Evolutionary conservation across 768 basidiomycete genomes (phyloP), one percentile per base, ranked within the genome.

Genomic region (Rhodotorula diobovata): DNA sequence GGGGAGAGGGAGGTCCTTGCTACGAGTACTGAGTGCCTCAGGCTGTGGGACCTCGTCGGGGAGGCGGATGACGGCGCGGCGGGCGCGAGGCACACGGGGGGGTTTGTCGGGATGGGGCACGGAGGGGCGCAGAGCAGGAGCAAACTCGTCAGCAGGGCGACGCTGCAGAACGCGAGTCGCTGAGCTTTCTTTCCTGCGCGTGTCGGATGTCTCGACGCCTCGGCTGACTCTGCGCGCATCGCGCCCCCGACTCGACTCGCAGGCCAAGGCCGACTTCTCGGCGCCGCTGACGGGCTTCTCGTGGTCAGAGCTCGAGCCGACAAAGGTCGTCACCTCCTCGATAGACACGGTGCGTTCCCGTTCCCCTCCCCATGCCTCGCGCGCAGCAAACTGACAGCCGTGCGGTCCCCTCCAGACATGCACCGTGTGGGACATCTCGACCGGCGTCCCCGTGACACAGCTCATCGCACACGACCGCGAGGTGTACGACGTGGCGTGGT

Each of bases 401-500:
- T 39, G 39, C 39, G 9, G 9, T 39, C 9, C 39, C 39, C 39
- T 39, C n/a, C 70, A 75, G 72, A 79, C 78, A n/a, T 98, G 95
- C 80, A 98, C 96, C 3, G 90, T 98, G 34, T 99, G 96, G 96
- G 96, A 99, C 81, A 91, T 99, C 79, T 90, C 95, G 77, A 91
- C 91, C 8, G 86, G 88, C 35, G 88, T 90, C 14, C 95, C 96
- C 35, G 87, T 98, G 79, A 99, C 96, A 6, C 96, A 98, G 80
- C 87, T 99, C 70, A 80, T 80, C 62, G 93, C 95, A 0, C 95
- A 96, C 81, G 93, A 97, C 83, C 87, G 91, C 58, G 90, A 94
- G 82, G 93, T 93, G 23, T 95, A 94, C 82, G 93, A 97, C 79
- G 93, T 96, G 53, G 93, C 93, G n/a, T 99, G 96, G 95, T 85